phyloP scores from a whole-genome alignment of 129 eudicot genomes.

The Arctium lappa region DNA sequence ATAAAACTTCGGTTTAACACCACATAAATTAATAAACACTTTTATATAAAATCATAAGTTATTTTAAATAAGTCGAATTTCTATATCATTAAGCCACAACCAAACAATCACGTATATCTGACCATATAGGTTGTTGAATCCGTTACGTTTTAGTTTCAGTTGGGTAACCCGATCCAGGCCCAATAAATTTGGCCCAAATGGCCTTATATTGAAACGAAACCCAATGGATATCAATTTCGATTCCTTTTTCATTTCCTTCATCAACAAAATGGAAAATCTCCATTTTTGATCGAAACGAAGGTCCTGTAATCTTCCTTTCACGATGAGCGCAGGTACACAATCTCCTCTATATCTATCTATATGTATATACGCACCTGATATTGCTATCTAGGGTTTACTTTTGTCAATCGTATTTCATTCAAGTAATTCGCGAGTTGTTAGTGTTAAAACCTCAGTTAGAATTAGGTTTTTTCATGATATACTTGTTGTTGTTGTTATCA shows the following conservation, averaged over 20 bases:
- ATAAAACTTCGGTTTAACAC: too few species aligned
- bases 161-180: background rate
- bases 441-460: background rate
- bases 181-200: background rate
- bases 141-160: too few species aligned
- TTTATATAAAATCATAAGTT: too few species aligned
- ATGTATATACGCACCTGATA: background rate
- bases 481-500: background rate
- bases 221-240: background rate
- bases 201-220: background rate
- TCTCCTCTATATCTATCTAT: background rate
- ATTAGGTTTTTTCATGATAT: background rate
- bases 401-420: background rate
- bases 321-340: slow-evolving; percentile 41
- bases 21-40: too few species aligned
- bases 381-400: background rate
- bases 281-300: background rate
- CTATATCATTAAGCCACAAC: too few species aligned
- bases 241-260: background rate
- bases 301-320: background rate
- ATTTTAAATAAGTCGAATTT: too few species aligned
- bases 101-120: too few species aligned
- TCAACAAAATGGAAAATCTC: background rate
- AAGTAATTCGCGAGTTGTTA: background rate
- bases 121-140: too few species aligned